Percentiles rank a stretch among this genome's conserved stretches.
phyloP scores from a whole-genome alignment of 441 rosid genomes.

The Populus hybrid region DNA sequence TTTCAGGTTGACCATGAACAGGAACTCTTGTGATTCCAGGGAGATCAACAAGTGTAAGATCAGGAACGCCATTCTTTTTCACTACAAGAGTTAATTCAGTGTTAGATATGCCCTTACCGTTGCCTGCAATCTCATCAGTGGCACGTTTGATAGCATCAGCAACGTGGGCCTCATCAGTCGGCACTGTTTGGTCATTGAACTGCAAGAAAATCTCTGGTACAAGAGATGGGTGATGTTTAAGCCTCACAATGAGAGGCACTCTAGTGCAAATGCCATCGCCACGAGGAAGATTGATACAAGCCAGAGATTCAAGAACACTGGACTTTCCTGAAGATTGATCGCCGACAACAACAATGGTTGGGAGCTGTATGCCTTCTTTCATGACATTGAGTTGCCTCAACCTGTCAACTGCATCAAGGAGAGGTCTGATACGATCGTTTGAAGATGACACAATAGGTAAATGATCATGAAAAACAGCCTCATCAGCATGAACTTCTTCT shows the following conservation, averaged over 20 bases:
- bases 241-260: slow-evolving; percentile 31
- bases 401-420: slow-evolving; percentile 32
- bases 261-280: slow-evolving; percentile 19
- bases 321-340: slow-evolving; percentile 40
- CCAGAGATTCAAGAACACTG: slow-evolving; percentile 33
- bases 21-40: slow-evolving; percentile 50
- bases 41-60: slow-evolving; percentile 46
- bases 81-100: slow-evolving; percentile 21
- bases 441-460: slow-evolving; percentile 18
- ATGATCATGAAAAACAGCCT: neutral
- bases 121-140: too few relatives aligned
- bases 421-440: slow-evolving; percentile 29
- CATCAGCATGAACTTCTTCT: too few relatives aligned
- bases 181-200: too few relatives aligned
- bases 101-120: too few relatives aligned
- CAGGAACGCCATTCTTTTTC: slow-evolving; percentile 38
- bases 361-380: slow-evolving; percentile 33
- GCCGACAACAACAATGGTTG: slow-evolving; percentile 38
- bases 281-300: slow-evolving; percentile 33
- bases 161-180: too few relatives aligned
- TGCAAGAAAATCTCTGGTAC: too few relatives aligned
- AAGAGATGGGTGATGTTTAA: neutral
- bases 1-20: slow-evolving; percentile 36
- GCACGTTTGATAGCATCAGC: too few relatives aligned
- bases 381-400: slow-evolving; percentile 23